Percentiles rank a stretch among this genome's conserved stretches.
Evolutionary conservation across 2,329 filamentous ascomycete genomes (phyloP).

Genomic region (Coniochaeta prunicola): DNA sequence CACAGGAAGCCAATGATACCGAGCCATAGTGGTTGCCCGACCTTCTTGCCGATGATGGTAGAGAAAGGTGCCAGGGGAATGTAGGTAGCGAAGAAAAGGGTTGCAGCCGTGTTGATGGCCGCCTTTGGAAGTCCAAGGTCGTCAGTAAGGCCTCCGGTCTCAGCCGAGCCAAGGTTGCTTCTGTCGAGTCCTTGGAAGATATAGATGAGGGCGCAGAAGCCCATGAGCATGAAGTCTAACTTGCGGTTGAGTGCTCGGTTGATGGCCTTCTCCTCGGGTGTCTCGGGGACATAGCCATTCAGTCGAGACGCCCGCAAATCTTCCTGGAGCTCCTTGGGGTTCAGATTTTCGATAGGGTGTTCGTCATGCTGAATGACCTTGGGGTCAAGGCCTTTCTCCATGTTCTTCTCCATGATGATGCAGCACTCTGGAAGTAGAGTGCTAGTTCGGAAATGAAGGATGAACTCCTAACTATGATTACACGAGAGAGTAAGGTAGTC

Average conservation of each 20-base stretch:
- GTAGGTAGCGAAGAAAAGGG: not conserved
- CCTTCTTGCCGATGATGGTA: not conserved
- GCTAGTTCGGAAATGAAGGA: not conserved
- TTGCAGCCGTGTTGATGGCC: not conserved
- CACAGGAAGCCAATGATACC: constrained; percentile 8
- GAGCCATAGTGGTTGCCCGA: not conserved
- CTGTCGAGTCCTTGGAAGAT: not conserved
- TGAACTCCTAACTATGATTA: not conserved
- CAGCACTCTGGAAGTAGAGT: not conserved
- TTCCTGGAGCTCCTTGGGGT: not conserved
- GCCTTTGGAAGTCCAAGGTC: not conserved
- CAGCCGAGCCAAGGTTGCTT: not conserved
- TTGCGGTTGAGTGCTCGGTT: constrained; percentile 1
- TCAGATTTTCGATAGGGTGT: not conserved
- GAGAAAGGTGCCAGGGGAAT: not conserved
- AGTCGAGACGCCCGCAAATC: constrained; percentile 1
- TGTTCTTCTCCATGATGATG: not conserved
- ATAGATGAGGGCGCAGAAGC: not conserved
- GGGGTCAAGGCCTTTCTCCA: not conserved
- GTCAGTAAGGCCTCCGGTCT: not conserved
- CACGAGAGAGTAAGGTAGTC: not conserved
- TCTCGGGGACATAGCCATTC: not conserved
- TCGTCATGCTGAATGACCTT: not conserved
- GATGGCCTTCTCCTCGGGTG: not conserved
- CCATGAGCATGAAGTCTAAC: not conserved